Evolutionary conservation across 495 filamentous ascomycete species (phyloP), one percentile per base, ranked within the genome.

Genomic region (Clavariopsis aquatica): DNA sequence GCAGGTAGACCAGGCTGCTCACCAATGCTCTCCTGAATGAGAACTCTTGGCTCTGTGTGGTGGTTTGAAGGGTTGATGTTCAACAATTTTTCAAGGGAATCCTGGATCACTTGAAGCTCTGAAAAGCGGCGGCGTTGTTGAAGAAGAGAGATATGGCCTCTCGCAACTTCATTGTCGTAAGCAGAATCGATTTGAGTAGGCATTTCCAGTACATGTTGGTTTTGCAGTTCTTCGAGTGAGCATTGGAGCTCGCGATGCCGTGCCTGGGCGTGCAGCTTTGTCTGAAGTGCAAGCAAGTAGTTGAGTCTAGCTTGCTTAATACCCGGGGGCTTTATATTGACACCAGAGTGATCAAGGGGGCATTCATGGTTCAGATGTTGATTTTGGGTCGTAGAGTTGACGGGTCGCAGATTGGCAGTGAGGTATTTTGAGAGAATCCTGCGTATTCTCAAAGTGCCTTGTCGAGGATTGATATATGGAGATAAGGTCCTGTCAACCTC

Each of bases 281-380:
- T 67, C 59, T 68, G 54, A 8, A 76, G 61, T 13, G 72, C 74
- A 29, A 66, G 49, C 19, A 70, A 36, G 62, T 74, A 76, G 1
- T 56, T 54, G 26, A 36, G 41, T 10, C 69, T 67, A 17, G 61
- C 49, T 10, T 62, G 60, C 15, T 47, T 67, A 12, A 72, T 23
- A 8, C 52, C 60, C 9, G 52, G 38, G 12, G 61, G 51, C 1
- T 51, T 49, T 6, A 22, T n/a, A 20, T 38, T 60, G 52, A 47
- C 47, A 27, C 19, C 47, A 46, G 58, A 28, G 28, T 31, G 22
- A n/a, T 20, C 10, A 19, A 10, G 22, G 3, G 55, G 41, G 31
- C 43, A 57, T 26, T 54, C 27, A 23, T 49, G 17, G 17, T 38
- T 31, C 41, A 64, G 34, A 53, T 54, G 57, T 28, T 24, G 49